Conservation (phyloP, 768 basidiomycete species). For the Boletus barrowsii region DNA sequence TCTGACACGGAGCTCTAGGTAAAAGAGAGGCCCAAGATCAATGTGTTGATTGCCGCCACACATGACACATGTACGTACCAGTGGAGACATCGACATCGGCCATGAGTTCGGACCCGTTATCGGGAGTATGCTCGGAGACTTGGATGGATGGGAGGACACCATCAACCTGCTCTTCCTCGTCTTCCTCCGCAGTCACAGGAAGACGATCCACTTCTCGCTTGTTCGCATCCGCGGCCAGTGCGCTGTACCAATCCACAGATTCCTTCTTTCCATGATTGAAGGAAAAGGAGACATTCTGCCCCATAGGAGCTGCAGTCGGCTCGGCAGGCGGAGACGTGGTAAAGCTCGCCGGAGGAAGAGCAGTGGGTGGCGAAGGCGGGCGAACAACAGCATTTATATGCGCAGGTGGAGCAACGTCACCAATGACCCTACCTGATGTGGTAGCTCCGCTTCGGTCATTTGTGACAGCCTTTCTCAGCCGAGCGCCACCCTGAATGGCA, state of each 20-base stretch:
- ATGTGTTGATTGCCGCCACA: background rate
- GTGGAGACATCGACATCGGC: constrained; percentile 68
- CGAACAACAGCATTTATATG: constrained; percentile 59
- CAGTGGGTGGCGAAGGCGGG: constrained; percentile 30
- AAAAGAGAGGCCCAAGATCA: constrained; percentile 1
- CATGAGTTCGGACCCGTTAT: constrained; percentile 48
- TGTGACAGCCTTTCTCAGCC: constrained; percentile 72
- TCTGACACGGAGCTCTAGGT: constrained; percentile 71
- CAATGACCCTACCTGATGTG: constrained; percentile 75
- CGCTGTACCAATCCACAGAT: constrained; percentile 89
- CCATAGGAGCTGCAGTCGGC: constrained; percentile 14
- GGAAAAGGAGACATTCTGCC: constrained; percentile 13
- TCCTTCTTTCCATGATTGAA: constrained; percentile 56
- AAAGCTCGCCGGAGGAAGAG: background rate
- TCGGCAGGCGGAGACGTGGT: constrained; percentile 22
- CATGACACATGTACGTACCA: constrained; percentile 38
- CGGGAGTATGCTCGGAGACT: constrained; percentile 45
- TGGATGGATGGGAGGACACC: constrained; percentile 52
- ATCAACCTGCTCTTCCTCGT: constrained; percentile 47
- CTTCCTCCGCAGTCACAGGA: constrained; percentile 58
- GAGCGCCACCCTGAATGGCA: constrained; percentile 76
- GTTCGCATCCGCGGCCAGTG: constrained; percentile 68
- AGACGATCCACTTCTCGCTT: constrained; percentile 41
- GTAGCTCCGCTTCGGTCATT: constrained; percentile 75
- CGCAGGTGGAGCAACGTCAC: constrained; percentile 63